Evolutionary conservation across 306 rosid genomes (phyloP), one percentile per base, ranked within the genome.

Genomic region (Citrullus colocynthis): DNA sequence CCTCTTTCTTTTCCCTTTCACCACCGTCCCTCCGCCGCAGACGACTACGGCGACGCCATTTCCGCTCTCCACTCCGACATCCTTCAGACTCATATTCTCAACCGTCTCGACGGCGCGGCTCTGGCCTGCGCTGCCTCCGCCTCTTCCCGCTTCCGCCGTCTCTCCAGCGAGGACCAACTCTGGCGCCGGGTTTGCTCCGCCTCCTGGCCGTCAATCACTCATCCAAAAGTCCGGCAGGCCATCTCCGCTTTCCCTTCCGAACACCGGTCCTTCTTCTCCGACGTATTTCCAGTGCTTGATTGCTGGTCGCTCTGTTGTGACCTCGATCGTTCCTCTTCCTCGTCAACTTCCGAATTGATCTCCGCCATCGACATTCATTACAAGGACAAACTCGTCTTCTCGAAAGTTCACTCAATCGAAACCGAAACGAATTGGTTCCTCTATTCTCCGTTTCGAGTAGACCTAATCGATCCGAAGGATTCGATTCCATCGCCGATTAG

Each of bases 311-410:
- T 16, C 36, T 13, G 6, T 6, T 6, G 39, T 13, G 54, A 20
- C 17, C 59, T 7, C 9, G 12, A 59, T 66, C 67, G 30, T 49
- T 6, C 83, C 1, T 45, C 60, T 1, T n/a, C 12, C 20, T 59
- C 67, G 13, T 6, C 56, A 2, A 24, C 91, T 3, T 1, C 65
- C 6, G 90, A 83, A 36, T 52, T 85, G 1, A 65, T 95, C 83
- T 92, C 97, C 0, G 97, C 97, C 78, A 93, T 92, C 0, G 97
- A 95, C 79, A 45, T 95, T 13, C 83, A 63, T 65, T 89, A 89
- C 85, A 49, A 80, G 70, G 87, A 75, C 24, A 78, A 67, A 39
- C 85, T 84, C 11, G 60, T 95, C 20, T 84, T 92, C 86, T 90
- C 99, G 6, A 85, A 81, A 13, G 81, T 87, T 36, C 80, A 78